Conservation (phyloP, 257 asterid genomes). For the Solanum medicagineum region DNA sequence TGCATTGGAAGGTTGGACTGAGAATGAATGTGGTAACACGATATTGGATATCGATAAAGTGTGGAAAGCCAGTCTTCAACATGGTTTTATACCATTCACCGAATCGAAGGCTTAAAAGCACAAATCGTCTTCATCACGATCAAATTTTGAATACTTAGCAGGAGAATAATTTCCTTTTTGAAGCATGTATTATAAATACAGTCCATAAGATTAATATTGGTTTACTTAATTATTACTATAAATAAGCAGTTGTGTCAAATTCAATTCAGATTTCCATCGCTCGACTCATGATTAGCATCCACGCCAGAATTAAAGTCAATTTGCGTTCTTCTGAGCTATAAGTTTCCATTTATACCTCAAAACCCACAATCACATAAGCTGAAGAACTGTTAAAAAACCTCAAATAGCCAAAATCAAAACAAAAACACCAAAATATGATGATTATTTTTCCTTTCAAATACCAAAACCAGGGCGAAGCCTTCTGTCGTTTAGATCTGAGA, state of each 20-base stretch:
- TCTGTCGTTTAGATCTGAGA: too few species aligned
- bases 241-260: background rate
- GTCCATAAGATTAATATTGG: background rate
- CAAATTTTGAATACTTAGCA: background rate
- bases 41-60: slow-evolving; percentile 40
- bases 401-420: background rate
- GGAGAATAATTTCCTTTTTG: too few species aligned
- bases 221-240: background rate
- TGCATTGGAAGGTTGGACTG: slow-evolving; percentile 61
- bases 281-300: background rate
- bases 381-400: background rate
- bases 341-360: background rate
- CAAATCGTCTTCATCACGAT: too few species aligned
- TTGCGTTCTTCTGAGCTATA: background rate
- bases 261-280: background rate
- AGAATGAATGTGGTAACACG: slow-evolving; percentile 63
- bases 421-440: too few species aligned
- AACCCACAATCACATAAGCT: background rate
- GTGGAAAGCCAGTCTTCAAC: slow-evolving; percentile 56
- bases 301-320: too few species aligned
- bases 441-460: too few species aligned
- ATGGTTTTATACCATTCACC: slow-evolving; percentile 53
- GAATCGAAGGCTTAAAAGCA: background rate
- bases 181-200: background rate
- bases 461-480: too few species aligned